Percentiles rank a stretch among this genome's conserved stretches.
phyloP scores from a whole-genome alignment of 2,329 filamentous ascomycete species.

The Nigrospora oryzae region DNA sequence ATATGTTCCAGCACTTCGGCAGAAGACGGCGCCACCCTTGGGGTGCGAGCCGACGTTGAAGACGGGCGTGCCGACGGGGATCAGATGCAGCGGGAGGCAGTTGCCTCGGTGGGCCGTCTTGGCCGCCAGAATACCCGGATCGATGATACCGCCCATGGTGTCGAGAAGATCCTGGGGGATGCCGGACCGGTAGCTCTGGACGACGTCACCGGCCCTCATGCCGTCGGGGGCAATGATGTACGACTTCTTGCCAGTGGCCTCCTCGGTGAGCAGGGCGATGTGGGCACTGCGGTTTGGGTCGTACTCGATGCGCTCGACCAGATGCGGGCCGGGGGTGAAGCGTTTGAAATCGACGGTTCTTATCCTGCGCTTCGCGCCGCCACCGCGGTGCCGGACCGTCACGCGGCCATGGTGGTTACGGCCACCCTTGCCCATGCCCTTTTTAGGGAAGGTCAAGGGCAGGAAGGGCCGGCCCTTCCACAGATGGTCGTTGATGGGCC shows the following conservation, averaged over 20 bases:
- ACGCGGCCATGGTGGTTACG: constrained; percentile 81
- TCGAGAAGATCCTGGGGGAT: constrained; percentile 81
- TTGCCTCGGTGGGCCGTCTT: constrained; percentile 93
- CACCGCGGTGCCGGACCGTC: constrained; percentile 85
- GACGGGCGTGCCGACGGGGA: constrained; percentile 86
- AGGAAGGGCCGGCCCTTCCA: constrained; percentile 87
- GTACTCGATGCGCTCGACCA: constrained; percentile 91
- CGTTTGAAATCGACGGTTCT: constrained; percentile 85
- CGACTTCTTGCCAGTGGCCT: constrained; percentile 65
- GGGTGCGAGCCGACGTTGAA: constrained; percentile 78
- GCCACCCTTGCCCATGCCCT: constrained; percentile 86
- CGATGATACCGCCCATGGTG: constrained; percentile 86
- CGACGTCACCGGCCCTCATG: constrained; percentile 80
- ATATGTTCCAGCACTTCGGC: constrained; percentile 88
- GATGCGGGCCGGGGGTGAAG: constrained; percentile 68
- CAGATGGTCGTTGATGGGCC: constrained; percentile 91
- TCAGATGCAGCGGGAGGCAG: constrained; percentile 90
- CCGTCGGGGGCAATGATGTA: constrained; percentile 97
- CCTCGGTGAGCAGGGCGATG: constrained; percentile 75
- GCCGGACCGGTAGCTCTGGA: constrained; percentile 86
- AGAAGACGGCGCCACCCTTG: constrained; percentile 76
- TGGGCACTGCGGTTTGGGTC: constrained; percentile 90
- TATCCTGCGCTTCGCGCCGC: constrained; percentile 86
- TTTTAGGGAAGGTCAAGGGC: constrained; percentile 82
- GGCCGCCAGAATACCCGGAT: constrained; percentile 91